Conservation (phyloP, 208 protist species). For the Phytomonas serpens region DNA sequence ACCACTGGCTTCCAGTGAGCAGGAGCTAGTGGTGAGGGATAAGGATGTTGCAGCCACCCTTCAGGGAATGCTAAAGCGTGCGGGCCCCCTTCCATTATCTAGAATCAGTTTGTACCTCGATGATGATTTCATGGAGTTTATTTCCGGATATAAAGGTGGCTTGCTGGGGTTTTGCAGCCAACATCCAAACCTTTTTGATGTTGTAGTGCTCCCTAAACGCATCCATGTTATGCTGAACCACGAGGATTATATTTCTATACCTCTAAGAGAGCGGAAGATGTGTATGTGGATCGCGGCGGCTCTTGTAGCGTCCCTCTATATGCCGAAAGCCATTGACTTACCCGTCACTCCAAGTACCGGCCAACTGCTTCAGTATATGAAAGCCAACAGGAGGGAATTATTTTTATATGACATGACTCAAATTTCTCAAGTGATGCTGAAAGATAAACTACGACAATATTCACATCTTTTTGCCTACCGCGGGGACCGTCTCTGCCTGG, state of each 20-base stretch:
- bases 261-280: conserved; percentile 7
- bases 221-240: conserved; percentile 25
- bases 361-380: background rate
- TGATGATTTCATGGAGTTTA: conserved; percentile 47
- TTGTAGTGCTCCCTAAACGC: conserved; percentile 26
- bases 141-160: conserved; percentile 23
- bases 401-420: background rate
- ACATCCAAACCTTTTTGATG: conserved; percentile 14
- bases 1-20: conserved; percentile 7
- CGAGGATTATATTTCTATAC: background rate
- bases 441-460: background rate
- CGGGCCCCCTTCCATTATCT: conserved; percentile 55
- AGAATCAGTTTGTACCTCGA: conserved; percentile 37
- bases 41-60: background rate
- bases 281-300: conserved; percentile 13
- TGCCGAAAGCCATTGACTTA: background rate
- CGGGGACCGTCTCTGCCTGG: background rate
- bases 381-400: background rate
- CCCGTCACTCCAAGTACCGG: background rate
- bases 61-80: conserved; percentile 6
- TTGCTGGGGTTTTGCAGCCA: conserved; percentile 19
- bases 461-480: background rate
- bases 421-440: background rate
- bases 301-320: background rate
- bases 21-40: background rate